Base-by-base conservation (phyloP, 805 yeast species). In the Yarrowia yakushimensis region DNA sequence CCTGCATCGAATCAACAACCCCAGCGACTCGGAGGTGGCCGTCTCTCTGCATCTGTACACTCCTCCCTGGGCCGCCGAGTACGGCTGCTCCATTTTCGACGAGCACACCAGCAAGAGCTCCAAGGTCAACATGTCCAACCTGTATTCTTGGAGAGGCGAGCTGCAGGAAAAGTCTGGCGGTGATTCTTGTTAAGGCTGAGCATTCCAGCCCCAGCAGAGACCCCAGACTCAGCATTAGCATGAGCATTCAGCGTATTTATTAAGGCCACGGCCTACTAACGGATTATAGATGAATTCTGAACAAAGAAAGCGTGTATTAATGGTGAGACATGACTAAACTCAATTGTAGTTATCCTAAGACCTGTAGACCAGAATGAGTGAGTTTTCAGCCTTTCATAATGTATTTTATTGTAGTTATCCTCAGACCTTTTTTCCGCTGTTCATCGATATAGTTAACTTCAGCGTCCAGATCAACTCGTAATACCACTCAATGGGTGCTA, bases 11-110 rank as follows among this genome's bases (percentile, higher is more conserved):
- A 85, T 87, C 70, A 73, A 77, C 42, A 87, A 87, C 70, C 79
- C 79, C 7, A 57, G 59, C 18, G 69, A 74, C 0, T 69, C 74
- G 20, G 77, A 76, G 37, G 72, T 76, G 22, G 83, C 88, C 12
- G 82, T 87, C 15, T 81, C 88, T 42, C 77, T 87, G 71, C 92
- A 87, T 72, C 77, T 87, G 61, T 87, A 87, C 74, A 85, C 91
- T 7, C 91, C 92, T 7, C 90, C 92, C 9, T 85, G 85, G 71
- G 92, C 90, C 4, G 75, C 85, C 60, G 76, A 81, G 70, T 81
- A 67, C 34, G 79, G 79, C 27, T 77, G 79, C 69, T 68, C 71
- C 63, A 70, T 76, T 9, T 76, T 69, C 67, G 86, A 83, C 67
- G 78, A 78, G 39, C 72, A 69, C 33, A 76, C 76, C 60, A 85